Conservation (phyloP, 176 grass and related monocot species). For the Carex cristatella region DNA sequence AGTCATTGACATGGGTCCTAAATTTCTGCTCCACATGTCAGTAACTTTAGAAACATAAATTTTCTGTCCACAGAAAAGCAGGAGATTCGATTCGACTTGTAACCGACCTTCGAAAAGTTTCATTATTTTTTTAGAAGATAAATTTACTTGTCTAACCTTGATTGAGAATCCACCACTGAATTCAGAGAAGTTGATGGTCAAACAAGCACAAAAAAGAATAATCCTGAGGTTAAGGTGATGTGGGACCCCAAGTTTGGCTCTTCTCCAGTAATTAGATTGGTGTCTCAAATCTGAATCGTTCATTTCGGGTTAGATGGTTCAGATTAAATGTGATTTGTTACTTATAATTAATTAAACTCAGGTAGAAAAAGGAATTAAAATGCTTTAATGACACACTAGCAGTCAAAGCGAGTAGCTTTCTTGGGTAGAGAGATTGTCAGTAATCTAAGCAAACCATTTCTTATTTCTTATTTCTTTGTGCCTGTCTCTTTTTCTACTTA, state of each 20-base stretch:
- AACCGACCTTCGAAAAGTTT: background rate
- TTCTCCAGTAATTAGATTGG: background rate
- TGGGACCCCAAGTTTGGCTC: background rate
- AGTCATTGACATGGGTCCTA: too few relatives aligned
- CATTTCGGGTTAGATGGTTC: background rate
- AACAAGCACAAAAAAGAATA: background rate
- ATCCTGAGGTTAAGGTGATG: background rate
- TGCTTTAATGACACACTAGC: background rate
- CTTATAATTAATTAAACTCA: background rate
- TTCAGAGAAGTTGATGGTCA: background rate
- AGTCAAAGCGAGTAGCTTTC: constrained; percentile 13
- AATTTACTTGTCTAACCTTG: background rate
- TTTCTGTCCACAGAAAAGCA: too few relatives aligned
- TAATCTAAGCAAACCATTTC: constrained; percentile 12
- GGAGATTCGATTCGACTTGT: too few relatives aligned
- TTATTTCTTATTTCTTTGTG: background rate
- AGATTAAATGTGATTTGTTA: background rate
- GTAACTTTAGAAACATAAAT: too few relatives aligned
- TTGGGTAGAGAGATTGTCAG: constrained; percentile 12
- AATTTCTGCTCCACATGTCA: too few relatives aligned
- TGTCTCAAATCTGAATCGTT: background rate
- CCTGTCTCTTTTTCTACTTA: constrained; percentile 17
- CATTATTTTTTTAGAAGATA: background rate
- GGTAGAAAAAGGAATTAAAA: background rate
- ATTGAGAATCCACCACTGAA: background rate